phyloP scores from a whole-genome alignment of 192 early-diverging fungal genomes.

The Martensiomyces pterosporus region DNA sequence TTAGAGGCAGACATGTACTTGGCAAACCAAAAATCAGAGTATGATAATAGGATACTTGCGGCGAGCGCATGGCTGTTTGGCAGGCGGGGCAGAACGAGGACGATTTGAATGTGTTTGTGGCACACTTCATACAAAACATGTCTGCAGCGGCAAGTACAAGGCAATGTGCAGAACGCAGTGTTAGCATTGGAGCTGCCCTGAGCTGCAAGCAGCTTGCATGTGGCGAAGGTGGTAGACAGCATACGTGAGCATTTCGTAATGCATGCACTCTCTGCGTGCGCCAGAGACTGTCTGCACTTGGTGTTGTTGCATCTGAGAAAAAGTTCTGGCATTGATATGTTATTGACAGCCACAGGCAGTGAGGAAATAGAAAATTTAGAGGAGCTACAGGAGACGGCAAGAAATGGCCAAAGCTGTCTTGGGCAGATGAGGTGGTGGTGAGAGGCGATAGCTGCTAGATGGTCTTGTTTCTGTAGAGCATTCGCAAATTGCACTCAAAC shows the following conservation, averaged over 20 bases:
- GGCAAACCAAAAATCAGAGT: too few species aligned
- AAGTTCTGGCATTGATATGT: constrained; percentile 12
- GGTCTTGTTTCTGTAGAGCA: not conserved
- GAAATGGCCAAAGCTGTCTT: too few species aligned
- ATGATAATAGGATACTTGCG: too few species aligned
- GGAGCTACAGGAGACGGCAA: too few species aligned
- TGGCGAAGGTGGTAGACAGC: too few species aligned
- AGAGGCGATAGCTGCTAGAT: not conserved
- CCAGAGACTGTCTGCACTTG: constrained; percentile 37
- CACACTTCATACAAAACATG: constrained; percentile 63
- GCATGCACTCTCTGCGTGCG: constrained; percentile 48
- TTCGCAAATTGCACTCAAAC: constrained; percentile 10
- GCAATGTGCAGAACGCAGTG: not conserved
- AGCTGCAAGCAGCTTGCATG: too few species aligned
- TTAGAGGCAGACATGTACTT: too few species aligned
- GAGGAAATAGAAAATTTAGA: too few species aligned
- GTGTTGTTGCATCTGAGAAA: constrained; percentile 47
- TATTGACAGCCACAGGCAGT: not conserved
- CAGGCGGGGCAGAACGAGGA: constrained; percentile 62
- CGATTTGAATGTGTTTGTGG: constrained; percentile 48
- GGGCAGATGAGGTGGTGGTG: too few species aligned
- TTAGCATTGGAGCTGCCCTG: too few species aligned
- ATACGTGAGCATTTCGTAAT: constrained; percentile 68
- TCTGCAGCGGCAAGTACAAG: constrained; percentile 34
- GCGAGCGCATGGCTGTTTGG: constrained; percentile 48